Evolutionary conservation across 2,329 filamentous ascomycete genomes (phyloP).

Genomic region (Cadophora sp.): DNA sequence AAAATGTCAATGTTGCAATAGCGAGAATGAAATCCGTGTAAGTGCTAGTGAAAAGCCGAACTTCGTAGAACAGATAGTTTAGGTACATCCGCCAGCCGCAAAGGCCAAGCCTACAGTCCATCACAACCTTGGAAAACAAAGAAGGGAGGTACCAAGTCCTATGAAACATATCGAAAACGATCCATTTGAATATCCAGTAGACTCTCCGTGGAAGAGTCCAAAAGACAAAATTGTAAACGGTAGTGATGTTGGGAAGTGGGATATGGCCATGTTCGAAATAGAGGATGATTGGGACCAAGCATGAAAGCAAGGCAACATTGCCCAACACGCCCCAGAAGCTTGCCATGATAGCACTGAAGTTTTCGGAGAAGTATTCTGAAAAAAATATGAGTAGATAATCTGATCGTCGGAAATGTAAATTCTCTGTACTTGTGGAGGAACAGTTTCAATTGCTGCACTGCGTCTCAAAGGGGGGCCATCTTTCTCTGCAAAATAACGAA

Average conservation of each 20-base stretch:
- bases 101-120: background rate
- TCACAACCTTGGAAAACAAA: background rate
- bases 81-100: background rate
- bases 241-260: background rate
- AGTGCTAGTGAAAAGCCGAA: background rate
- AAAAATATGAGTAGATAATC: too few species aligned
- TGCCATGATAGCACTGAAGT: background rate
- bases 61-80: background rate
- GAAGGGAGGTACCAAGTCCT: background rate
- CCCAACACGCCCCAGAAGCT: background rate
- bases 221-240: background rate
- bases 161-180: background rate
- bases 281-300: background rate
- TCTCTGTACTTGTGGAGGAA: too few species aligned
- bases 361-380: too few species aligned
- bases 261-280: background rate
- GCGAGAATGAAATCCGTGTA: background rate
- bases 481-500: too few species aligned
- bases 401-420: too few species aligned
- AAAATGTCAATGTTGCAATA: background rate
- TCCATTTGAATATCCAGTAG: background rate
- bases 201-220: background rate
- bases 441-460: too few species aligned
- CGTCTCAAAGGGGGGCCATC: too few species aligned
- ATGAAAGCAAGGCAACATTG: background rate